Conservation (phyloP, 169 alveolate species). For the Plasmodium coatneyi region DNA sequence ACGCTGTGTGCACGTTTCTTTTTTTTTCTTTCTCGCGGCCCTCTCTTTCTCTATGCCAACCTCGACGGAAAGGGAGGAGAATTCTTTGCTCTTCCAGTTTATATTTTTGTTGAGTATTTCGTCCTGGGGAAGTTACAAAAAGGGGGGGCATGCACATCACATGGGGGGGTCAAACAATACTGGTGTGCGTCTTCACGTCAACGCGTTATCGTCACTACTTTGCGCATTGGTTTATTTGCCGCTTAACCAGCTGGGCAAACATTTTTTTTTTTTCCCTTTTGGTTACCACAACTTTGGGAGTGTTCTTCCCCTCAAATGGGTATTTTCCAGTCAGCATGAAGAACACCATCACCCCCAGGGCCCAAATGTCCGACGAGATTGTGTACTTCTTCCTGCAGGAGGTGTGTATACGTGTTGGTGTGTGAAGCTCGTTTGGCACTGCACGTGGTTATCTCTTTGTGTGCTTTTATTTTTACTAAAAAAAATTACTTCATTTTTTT, state of each 20-base stretch:
- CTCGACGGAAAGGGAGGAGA: constrained; percentile 60
- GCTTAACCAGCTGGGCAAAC: neutral
- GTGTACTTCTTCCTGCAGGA: constrained; percentile 76
- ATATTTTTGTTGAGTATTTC: constrained; percentile 58
- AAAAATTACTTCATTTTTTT: neutral
- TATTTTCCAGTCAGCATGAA: constrained; percentile 83
- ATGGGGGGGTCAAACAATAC: neutral
- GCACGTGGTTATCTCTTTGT: neutral
- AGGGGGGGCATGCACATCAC: neutral
- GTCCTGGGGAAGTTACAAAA: constrained; percentile 1
- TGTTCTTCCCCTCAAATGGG: constrained; percentile 83
- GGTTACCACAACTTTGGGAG: constrained; percentile 79
- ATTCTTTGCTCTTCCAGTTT: constrained; percentile 59
- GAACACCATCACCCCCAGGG: constrained; percentile 81
- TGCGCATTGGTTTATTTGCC: neutral
- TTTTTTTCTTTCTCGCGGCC: neutral
- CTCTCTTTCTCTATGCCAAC: neutral
- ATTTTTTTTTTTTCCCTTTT: neutral
- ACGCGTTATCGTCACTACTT: neutral
- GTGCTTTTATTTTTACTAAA: neutral
- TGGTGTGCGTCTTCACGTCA: neutral
- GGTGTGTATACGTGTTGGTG: neutral
- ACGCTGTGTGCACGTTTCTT: neutral
- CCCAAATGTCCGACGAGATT: constrained; percentile 83
- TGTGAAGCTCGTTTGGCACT: neutral